These are phyloP conservation scores for Dothidotthia symphoricarpi DNA, from an alignment of 2,329 filamentous ascomycete species.

Conservation along the genomic window DNA sequence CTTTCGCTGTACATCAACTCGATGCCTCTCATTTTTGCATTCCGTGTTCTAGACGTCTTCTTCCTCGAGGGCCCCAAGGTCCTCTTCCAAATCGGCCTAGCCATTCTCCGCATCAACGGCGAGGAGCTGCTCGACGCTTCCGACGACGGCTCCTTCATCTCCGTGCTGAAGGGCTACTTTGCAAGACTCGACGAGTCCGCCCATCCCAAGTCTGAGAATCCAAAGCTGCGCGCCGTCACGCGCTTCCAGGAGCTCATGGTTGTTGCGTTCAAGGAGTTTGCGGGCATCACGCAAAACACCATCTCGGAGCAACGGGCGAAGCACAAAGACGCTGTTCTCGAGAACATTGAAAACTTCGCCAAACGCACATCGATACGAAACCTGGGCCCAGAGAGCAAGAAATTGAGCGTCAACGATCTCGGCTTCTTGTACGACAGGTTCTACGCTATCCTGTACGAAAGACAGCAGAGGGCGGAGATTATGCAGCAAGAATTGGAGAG, in stretches of 20 bases:
- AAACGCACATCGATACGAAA: slow-evolving; percentile 96
- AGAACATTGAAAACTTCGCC: slow-evolving; percentile 95
- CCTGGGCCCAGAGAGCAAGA: slow-evolving; percentile 91
- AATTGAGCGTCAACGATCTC: slow-evolving; percentile 79
- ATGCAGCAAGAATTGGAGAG: slow-evolving; percentile 67
- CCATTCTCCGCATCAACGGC: slow-evolving; percentile 95
- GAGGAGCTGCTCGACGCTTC: slow-evolving; percentile 90
- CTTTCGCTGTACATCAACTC: slow-evolving; percentile 98
- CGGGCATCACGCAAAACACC: slow-evolving; percentile 88
- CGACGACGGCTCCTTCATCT: slow-evolving; percentile 96
- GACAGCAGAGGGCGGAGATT: slow-evolving; percentile 76
- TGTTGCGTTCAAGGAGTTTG: slow-evolving; percentile 97
- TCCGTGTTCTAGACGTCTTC: slow-evolving; percentile 94
- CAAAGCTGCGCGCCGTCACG: slow-evolving; percentile 89
- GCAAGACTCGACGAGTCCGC: slow-evolving; percentile 90
- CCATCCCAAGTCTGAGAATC: slow-evolving; percentile 91
- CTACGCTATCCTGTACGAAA: slow-evolving; percentile 86
- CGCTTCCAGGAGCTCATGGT: slow-evolving; percentile 98
- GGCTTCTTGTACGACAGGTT: slow-evolving; percentile 92
- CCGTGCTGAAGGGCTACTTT: slow-evolving; percentile 92
- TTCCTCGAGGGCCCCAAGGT: slow-evolving; percentile 98
- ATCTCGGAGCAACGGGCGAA: slow-evolving; percentile 85
- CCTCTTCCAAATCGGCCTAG: slow-evolving; percentile 91
- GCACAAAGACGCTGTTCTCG: slow-evolving; percentile 91
- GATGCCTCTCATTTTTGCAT: slow-evolving; percentile 97